These are phyloP conservation scores for Microglena sp. DNA, from an alignment of 139 green algal genomes.

Conservation along the genomic window DNA sequence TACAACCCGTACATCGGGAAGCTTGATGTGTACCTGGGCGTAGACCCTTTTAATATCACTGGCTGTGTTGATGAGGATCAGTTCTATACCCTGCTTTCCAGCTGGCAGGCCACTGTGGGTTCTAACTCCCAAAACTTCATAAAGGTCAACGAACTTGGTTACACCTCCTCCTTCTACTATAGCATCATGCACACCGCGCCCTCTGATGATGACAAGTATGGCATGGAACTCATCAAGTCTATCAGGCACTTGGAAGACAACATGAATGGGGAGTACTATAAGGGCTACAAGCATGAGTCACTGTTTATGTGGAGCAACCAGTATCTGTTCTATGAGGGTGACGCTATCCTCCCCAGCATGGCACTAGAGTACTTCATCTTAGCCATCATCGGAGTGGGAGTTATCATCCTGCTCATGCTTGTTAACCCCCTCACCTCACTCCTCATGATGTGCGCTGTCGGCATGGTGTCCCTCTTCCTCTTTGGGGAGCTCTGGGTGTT, in stretches of 20 bases:
- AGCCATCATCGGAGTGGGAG: conserved; percentile 2
- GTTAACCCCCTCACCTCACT: conserved; percentile 10
- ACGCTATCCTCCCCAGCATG: conserved; percentile 1
- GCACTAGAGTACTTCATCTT: conserved; percentile 13
- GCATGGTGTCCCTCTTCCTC: conserved; percentile 15
- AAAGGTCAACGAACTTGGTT: too few species aligned
- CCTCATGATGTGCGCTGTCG: conserved; percentile 7
- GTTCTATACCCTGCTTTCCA: conserved; percentile 29
- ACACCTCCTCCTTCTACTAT: conserved; percentile 5
- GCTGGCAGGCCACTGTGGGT: too few species aligned
- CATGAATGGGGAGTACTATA: too few species aligned
- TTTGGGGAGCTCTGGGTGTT: conserved; percentile 17
- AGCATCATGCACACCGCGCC: conserved; percentile 6
- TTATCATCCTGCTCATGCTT: conserved; percentile 18
- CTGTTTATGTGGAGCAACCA: too few species aligned
- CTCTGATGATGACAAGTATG: conserved; percentile 10
- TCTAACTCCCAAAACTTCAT: too few species aligned
- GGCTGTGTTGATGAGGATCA: conserved; percentile 12
- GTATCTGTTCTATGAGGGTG: conserved; percentile 8
- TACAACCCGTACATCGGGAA: conserved; percentile 18
- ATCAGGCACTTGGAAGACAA: not conserved
- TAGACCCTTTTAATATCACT: too few species aligned
- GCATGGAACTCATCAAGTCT: conserved; percentile 6
- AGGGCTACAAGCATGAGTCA: too few species aligned
- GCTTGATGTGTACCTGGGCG: not conserved